These are phyloP conservation scores for Phytophthora hibernalis DNA, from an alignment of 352 stramenopile species.

Conservation along the genomic window DNA sequence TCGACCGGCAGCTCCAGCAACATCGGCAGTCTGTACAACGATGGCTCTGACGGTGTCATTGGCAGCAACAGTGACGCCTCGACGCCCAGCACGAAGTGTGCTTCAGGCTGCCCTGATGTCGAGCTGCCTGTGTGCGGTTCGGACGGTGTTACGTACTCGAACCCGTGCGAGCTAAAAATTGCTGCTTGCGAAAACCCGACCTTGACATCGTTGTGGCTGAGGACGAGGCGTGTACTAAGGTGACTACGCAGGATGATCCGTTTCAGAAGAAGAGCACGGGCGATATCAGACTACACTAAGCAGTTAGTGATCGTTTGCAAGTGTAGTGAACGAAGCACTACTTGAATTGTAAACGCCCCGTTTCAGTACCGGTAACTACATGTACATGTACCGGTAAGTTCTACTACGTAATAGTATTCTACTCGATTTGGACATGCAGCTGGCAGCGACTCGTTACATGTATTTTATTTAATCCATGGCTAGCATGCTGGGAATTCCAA, in stretches of 20 bases:
- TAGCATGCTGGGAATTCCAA: too few species aligned
- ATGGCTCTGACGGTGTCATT: constrained; percentile 23
- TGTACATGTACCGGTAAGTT: too few species aligned
- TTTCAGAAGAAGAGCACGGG: constrained; percentile 3
- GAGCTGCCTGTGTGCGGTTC: constrained; percentile 42
- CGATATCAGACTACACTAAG: background rate
- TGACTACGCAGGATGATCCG: constrained; percentile 1
- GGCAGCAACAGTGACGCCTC: constrained; percentile 15
- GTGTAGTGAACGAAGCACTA: too few species aligned
- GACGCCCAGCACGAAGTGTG: constrained; percentile 10
- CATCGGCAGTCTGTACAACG: constrained; percentile 28
- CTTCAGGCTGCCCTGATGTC: constrained; percentile 31
- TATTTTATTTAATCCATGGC: too few species aligned
- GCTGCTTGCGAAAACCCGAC: constrained; percentile 26
- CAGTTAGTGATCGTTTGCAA: background rate
- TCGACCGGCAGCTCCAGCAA: background rate
- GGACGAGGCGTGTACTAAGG: constrained; percentile 2
- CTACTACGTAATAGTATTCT: too few species aligned
- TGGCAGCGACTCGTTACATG: too few species aligned
- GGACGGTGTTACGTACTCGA: constrained; percentile 41
- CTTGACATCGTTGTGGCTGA: constrained; percentile 20
- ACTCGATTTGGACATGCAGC: too few species aligned
- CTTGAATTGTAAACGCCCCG: too few species aligned
- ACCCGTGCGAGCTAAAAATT: constrained; percentile 32
- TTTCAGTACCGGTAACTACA: too few species aligned